Evolutionary conservation across 1,284 basidiomycete species (phyloP).

Genomic region (Earliella scabrosa): DNA sequence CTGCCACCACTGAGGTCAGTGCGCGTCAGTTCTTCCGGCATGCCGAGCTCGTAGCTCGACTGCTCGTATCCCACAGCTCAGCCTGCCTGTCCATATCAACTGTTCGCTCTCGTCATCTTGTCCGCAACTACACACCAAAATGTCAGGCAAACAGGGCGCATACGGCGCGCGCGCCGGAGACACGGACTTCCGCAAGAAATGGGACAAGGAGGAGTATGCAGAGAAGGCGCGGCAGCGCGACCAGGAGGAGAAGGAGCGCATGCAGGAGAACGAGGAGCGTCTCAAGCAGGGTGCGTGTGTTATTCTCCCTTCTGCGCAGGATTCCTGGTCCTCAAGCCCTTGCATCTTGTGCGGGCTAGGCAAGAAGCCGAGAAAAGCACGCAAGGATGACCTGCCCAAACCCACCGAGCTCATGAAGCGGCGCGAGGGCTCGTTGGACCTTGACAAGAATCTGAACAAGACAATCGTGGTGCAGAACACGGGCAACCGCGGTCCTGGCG

Average conservation of each 20-base stretch:
- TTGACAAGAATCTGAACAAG: constrained; percentile 92
- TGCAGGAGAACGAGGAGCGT: constrained; percentile 85
- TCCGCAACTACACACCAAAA: constrained; percentile 29
- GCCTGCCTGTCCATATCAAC: not conserved
- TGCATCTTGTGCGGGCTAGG: constrained; percentile 48
- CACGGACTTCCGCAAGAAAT: constrained; percentile 82
- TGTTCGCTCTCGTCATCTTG: not conserved
- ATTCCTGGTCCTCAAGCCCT: not conserved
- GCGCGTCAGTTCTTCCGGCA: no score
- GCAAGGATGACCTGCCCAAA: constrained; percentile 76
- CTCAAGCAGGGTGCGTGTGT: constrained; percentile 74
- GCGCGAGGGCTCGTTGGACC: constrained; percentile 79
- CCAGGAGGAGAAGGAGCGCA: constrained; percentile 75
- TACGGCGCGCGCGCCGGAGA: constrained; percentile 67
- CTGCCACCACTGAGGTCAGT: constrained; percentile 2
- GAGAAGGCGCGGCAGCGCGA: constrained; percentile 79
- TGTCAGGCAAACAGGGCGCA: constrained; percentile 66
- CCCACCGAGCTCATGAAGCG: constrained; percentile 90
- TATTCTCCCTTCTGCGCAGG: not conserved
- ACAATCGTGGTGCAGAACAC: constrained; percentile 89
- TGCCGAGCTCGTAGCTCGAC: no score
- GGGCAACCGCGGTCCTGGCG: constrained; percentile 79
- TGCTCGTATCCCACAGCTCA: no score
- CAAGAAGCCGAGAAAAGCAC: constrained; percentile 74
- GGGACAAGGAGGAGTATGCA: constrained; percentile 86